Percentiles rank a stretch among this genome's conserved stretches.
Evolutionary conservation across 2,329 filamentous ascomycete species (phyloP).

Genomic region (Phoma sp.): DNA sequence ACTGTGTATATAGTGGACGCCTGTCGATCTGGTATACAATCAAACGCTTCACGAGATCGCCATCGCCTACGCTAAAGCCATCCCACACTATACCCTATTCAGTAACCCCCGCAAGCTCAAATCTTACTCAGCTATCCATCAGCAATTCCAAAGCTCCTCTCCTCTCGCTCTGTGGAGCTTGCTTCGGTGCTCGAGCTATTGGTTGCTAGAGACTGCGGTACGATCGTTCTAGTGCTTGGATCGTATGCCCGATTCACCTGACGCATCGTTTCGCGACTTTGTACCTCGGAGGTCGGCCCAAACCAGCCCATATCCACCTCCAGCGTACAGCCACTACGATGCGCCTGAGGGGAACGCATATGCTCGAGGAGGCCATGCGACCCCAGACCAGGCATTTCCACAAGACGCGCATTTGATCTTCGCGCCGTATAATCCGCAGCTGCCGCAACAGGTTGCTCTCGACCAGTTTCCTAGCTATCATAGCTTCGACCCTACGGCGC

Average conservation of each 20-base stretch:
- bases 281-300: slow-evolving; percentile 46
- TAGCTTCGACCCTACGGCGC: slow-evolving; percentile 32
- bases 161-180: slow-evolving; percentile 9
- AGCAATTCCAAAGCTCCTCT: slow-evolving; percentile 19
- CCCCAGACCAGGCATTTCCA: slow-evolving; percentile 20
- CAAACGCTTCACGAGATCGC: background rate
- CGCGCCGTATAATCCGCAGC: slow-evolving; percentile 26
- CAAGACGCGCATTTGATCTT: slow-evolving; percentile 30
- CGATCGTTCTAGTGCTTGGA: slow-evolving; percentile 19
- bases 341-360: slow-evolving; percentile 32
- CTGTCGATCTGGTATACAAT: background rate
- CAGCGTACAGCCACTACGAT: slow-evolving; percentile 34
- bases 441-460: slow-evolving; percentile 19
- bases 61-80: background rate
- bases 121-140: slow-evolving; percentile 35
- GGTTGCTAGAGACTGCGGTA: slow-evolving; percentile 24
- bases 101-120: slow-evolving; percentile 16
- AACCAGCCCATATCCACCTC: slow-evolving; percentile 29
- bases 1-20: background rate
- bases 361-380: slow-evolving; percentile 23
- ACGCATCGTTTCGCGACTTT: slow-evolving; percentile 34
- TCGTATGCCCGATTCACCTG: slow-evolving; percentile 39
- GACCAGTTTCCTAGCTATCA: slow-evolving; percentile 26
- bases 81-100: slow-evolving; percentile 2
- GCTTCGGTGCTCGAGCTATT: slow-evolving; percentile 10